These are phyloP conservation scores for Pelargonium myrrhifolium DNA, from an alignment of 441 rosid species.

Conservation along the genomic window DNA sequence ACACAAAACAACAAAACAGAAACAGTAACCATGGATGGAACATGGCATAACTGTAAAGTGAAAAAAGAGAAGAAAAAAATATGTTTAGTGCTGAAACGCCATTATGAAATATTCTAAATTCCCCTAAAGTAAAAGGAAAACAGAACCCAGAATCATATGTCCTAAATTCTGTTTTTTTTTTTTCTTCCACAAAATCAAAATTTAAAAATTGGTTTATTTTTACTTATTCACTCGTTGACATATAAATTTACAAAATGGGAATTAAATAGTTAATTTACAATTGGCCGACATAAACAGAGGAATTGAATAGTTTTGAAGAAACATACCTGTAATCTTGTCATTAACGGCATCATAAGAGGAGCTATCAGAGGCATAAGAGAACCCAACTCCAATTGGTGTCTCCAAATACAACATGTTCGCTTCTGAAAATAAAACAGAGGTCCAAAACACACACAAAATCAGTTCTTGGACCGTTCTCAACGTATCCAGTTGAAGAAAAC, in stretches of 20 bases:
- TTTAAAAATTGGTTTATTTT: too few species aligned
- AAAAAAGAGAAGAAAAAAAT: background rate
- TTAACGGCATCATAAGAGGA: slow-evolving; percentile 58
- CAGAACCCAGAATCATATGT: slow-evolving; percentile 1
- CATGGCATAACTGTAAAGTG: slow-evolving; percentile 31
- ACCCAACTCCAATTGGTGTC: slow-evolving; percentile 93
- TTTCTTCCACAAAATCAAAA: slow-evolving; percentile 31
- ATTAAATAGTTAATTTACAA: background rate
- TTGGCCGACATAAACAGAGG: background rate
- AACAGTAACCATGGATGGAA: slow-evolving; percentile 23
- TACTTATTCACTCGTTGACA: too few species aligned
- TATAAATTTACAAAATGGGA: slow-evolving; percentile 3
- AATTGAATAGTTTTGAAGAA: too few species aligned
- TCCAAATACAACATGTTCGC: slow-evolving; percentile 94
- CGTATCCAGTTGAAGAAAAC: background rate
- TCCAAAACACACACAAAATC: slow-evolving; percentile 11
- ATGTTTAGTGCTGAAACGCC: slow-evolving; percentile 11
- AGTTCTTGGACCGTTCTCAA: background rate
- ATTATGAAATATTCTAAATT: slow-evolving; percentile 24
- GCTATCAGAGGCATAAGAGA: slow-evolving; percentile 73
- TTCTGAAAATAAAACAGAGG: slow-evolving; percentile 39
- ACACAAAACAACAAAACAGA: slow-evolving; percentile 26
- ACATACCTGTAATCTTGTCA: slow-evolving; percentile 73
- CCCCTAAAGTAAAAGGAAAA: background rate
- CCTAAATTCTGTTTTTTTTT: too few species aligned